phyloP scores from a whole-genome alignment of 2,329 filamentous ascomycete species.

The Calonectria multiphialidica region DNA sequence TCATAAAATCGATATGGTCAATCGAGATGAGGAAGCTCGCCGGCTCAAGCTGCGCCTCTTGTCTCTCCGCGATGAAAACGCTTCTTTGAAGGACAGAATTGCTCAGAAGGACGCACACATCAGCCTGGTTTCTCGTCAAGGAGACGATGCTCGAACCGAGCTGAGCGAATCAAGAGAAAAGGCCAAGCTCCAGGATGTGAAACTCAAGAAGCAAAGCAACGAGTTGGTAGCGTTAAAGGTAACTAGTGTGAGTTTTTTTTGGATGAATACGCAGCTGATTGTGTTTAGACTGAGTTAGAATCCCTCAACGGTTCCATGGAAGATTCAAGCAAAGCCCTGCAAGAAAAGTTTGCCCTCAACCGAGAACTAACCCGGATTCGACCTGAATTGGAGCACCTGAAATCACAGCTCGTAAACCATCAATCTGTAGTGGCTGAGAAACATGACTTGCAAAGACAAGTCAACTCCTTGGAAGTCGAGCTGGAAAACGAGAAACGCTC shows the following conservation, averaged over 20 bases:
- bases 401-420: conserved; percentile 68
- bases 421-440: conserved; percentile 83
- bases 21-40: conserved; percentile 81
- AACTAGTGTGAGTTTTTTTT: conserved; percentile 22
- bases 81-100: conserved; percentile 74
- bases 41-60: conserved; percentile 76
- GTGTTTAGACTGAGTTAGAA: conserved; percentile 74
- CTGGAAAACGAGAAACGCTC: conserved; percentile 79
- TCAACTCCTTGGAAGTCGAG: conserved; percentile 82
- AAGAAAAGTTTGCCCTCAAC: conserved; percentile 66
- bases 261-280: conserved; percentile 12
- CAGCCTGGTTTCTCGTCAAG: conserved; percentile 57
- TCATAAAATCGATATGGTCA: conserved; percentile 74
- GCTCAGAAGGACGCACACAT: conserved; percentile 70
- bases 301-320: conserved; percentile 75
- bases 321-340: conserved; percentile 77
- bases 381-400: conserved; percentile 68
- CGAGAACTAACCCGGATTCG: conserved; percentile 65
- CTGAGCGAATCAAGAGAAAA: conserved; percentile 58
- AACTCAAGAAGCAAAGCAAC: conserved; percentile 61
- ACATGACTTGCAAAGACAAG: conserved; percentile 80
- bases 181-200: conserved; percentile 58
- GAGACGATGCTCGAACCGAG: conserved; percentile 55
- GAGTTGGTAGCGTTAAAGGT: conserved; percentile 64
- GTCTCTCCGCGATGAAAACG: conserved; percentile 81